A percentile compares a stretch with the other conserved stretches of the same genome.
These are phyloP conservation scores for Talaromyces rugulosus DNA, from an alignment of 2,329 filamentous ascomycete species.

Conservation along the genomic window DNA sequence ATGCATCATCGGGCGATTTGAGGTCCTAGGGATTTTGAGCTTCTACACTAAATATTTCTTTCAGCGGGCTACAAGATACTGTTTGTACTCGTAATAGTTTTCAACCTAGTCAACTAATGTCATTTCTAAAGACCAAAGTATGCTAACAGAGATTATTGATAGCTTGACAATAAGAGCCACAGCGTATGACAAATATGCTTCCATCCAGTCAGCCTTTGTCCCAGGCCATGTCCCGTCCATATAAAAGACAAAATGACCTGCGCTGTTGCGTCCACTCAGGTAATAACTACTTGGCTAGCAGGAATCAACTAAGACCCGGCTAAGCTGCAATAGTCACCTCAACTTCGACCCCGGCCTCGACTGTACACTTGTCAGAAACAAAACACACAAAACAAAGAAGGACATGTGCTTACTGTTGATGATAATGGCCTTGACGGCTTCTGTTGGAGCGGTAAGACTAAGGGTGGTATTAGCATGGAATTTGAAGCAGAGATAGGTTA, in stretches of 20 bases:
- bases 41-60: background rate
- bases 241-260: background rate
- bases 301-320: background rate
- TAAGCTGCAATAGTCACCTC: slow-evolving; percentile 10
- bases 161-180: background rate
- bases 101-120: background rate
- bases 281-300: background rate
- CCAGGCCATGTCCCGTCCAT: no score
- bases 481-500: background rate
- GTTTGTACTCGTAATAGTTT: background rate
- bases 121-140: background rate
- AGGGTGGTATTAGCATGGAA: background rate
- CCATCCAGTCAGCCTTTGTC: no score
- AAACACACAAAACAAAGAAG: background rate
- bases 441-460: background rate
- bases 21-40: background rate
- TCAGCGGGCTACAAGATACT: background rate
- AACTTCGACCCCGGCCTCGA: slow-evolving; percentile 9
- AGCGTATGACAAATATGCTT: no score
- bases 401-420: background rate
- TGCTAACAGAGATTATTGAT: background rate
- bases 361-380: background rate
- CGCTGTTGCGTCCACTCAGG: background rate
- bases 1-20: background rate
- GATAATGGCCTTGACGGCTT: background rate